Evolutionary conservation across 1,284 basidiomycete genomes (phyloP), one percentile per base, ranked within the genome.

Genomic region (Ceratobasidium sp.): DNA sequence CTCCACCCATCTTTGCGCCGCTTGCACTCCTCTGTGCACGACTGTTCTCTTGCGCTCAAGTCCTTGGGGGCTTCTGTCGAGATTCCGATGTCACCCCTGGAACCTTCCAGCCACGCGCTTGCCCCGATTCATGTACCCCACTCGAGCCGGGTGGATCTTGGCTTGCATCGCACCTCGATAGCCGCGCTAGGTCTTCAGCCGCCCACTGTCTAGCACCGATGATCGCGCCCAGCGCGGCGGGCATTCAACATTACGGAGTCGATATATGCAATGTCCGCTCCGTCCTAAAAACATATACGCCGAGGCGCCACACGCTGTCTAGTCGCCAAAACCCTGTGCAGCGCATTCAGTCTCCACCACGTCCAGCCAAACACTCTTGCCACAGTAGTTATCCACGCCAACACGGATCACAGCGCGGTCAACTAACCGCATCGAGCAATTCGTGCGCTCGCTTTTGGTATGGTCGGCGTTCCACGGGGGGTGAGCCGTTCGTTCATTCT

Each of bases 371-470:
- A 37, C 29, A 32, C 40, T 32, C 25, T 40, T 66, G 64, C 51
- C 66, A 34, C 25, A 49, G 46, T 49, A 49, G 15, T 49, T 49
- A 49, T 49, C 49, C 46, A 8, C 6, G 32, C 40, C 68, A 74
- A 74, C 71, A 64, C 59, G 59, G 71, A 74, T 74, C 71, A 74
- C 51, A 51, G 57, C 61, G 71, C 71, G 46, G 25, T 59, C 46
- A 29, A 62, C 71, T 74, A 74, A 74, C 71, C 71, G 44, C 19
- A 40, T 49, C 49, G n/a, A 49, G 71, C 71, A 25, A 65, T n/a
- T 25, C 71, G 49, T 51, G 61, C 46, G 61, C 71, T 15, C 44
- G 43, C 34, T 2, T 49, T n/a, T 40, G 71, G 71, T 62, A 62
- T 3, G 7, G 29, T 32, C 29, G 34, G 29, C 32, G 15, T 11